These are phyloP conservation scores for Fusarium anthophilum DNA, from an alignment of 2,329 filamentous ascomycete genomes.

Conservation along the genomic window DNA sequence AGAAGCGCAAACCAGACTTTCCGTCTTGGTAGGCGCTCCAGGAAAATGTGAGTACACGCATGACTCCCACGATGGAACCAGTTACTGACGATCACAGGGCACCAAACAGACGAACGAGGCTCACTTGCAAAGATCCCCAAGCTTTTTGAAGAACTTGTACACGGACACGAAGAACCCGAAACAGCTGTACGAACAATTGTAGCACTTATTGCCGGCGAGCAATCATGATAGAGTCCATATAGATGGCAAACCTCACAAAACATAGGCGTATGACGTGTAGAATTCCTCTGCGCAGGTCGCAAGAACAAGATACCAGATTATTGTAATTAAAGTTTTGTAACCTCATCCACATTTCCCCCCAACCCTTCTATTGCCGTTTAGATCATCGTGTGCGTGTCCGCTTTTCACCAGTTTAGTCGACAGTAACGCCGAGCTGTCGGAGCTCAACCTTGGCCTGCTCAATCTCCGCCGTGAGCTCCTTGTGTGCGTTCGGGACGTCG, in stretches of 20 bases:
- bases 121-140: conserved; percentile 66
- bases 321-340: conserved; percentile 33
- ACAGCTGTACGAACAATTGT: conserved; percentile 68
- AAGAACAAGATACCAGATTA: conserved; percentile 24
- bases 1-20: conserved; percentile 69
- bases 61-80: fast-evolving
- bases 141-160: conserved; percentile 68
- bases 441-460: conserved; percentile 79
- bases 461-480: conserved; percentile 88
- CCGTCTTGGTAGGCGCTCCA: conserved; percentile 65
- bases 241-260: not conserved
- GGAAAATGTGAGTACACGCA: conserved; percentile 66
- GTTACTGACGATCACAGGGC: conserved; percentile 58
- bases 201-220: conserved; percentile 64
- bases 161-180: conserved; percentile 63
- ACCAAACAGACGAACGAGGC: conserved; percentile 64
- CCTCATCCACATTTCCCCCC: not conserved
- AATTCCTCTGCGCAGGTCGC: conserved; percentile 20
- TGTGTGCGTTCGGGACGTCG: conserved; percentile 90
- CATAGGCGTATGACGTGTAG: not conserved
- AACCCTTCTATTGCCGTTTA: conserved; percentile 36
- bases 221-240: conserved; percentile 23
- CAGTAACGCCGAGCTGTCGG: conserved; percentile 77
- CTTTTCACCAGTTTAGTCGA: conserved; percentile 64
- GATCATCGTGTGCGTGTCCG: not conserved